Base-by-base conservation (phyloP, 345 rosid species). In the Litchi chinensis region DNA sequence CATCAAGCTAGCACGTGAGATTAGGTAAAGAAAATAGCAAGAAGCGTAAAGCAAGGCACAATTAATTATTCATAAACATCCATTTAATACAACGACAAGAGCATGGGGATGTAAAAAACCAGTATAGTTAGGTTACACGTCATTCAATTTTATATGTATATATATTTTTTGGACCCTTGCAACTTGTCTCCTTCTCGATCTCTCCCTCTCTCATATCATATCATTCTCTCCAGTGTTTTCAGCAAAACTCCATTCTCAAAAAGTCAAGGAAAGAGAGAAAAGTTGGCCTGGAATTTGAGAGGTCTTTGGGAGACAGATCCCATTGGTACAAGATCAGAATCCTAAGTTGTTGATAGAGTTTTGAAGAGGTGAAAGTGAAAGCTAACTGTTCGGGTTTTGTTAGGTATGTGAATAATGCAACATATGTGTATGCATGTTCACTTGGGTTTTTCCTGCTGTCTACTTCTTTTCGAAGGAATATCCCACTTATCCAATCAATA, bases 61-160 rank as follows among this genome's bases (percentile, higher is more conserved):
- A 75, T 26, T 26, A 81, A 75, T 26, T 26, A 26, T 79, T 73
- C 62, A 74, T 48, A 69, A 72, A 73, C 81, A 87, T 77, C 85
- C 76, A 88, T 54, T 54, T 26, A 72, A 82, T 65, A 85, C 74
- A 41, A 41, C 66, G 87, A 87, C 93, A 91, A 87, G 21, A 50
- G 87, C 90, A 83, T 86, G 75, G 91, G 80, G 89, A 88, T 79
- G 76, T 65, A 21, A 62, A 79, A 75, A 76, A 60, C 50, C 76
- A 26, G 65, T 81, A 65, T 63, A 78, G 85, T 73, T 88, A 79
- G 88, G 89, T 88, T 83, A 80, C 13, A 39, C 65, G 74, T 85
- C 83, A 60, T 60, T 74, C 59, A 70, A 54, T 8, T 28, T 13
- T 26, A 26, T 26, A 26, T 26, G 1, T 26, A 26, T 26, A 26